Evolutionary conservation across 73 alveolate genomes (phyloP).

Genomic region (Paramecium sonneborni): DNA sequence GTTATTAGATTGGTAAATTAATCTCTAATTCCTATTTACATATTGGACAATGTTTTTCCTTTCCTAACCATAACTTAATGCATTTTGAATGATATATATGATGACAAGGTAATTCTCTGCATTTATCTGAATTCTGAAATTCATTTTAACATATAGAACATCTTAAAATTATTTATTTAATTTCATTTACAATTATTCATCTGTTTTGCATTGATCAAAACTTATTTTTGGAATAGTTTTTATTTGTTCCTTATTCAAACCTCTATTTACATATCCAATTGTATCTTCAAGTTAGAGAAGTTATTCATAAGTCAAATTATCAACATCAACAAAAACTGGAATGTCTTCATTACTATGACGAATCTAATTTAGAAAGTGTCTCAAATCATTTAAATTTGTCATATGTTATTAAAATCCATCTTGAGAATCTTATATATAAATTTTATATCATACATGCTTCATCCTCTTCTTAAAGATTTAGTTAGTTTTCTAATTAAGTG

Average conservation of each 20-base stretch:
- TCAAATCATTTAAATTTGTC: constrained; percentile 43
- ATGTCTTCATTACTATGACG: constrained; percentile 42
- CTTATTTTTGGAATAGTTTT: neutral
- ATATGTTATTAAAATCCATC: constrained; percentile 12
- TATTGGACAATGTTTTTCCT: constrained; percentile 64
- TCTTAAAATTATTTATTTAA: neutral
- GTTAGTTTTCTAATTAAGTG: neutral
- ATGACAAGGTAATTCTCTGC: constrained; percentile 57
- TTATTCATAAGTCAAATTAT: constrained; percentile 24
- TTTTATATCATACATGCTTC: neutral
- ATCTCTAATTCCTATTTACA: constrained; percentile 56
- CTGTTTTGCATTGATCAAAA: neutral
- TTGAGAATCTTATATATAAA: neutral
- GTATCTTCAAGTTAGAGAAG: constrained; percentile 26
- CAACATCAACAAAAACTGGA: constrained; percentile 55
- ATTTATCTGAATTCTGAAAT: neutral
- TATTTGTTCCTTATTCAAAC: constrained; percentile 8
- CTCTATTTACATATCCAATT: constrained; percentile 47
- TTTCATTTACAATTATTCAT: neutral
- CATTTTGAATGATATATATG: constrained; percentile 75
- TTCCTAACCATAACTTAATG: constrained; percentile 69
- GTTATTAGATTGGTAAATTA: neutral
- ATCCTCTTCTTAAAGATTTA: constrained; percentile 1
- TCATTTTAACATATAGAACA: constrained; percentile 26
- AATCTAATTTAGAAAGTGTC: constrained; percentile 21